A percentile compares a stretch with the other conserved stretches of the same genome.
These are phyloP conservation scores for Cucumis cinereus DNA, from an alignment of 306 rosid genomes.

Conservation along the genomic window DNA sequence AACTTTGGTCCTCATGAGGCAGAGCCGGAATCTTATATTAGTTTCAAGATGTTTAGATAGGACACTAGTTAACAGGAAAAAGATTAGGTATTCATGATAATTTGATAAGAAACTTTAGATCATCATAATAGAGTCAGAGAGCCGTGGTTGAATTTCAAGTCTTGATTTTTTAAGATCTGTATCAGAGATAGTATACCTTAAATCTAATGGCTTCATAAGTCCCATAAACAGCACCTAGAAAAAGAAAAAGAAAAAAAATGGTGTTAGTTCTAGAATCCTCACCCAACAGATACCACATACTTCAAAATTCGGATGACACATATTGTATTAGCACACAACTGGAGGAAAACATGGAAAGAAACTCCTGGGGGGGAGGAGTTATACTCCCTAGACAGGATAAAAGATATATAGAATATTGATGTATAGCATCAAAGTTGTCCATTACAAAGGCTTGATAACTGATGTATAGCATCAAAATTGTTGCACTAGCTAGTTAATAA, in stretches of 20 bases:
- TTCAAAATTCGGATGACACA: background rate
- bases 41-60: background rate
- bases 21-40: background rate
- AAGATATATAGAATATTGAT: background rate
- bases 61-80: background rate
- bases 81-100: background rate
- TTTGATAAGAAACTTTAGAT: background rate
- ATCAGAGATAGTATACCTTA: conserved; percentile 40
- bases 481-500: background rate
- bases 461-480: background rate
- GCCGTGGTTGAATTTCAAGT: background rate
- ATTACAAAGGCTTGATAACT: background rate
- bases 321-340: too few species aligned
- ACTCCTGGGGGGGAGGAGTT: background rate
- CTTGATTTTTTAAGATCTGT: background rate
- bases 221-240: conserved; percentile 77
- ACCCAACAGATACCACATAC: background rate
- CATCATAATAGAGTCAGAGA: background rate
- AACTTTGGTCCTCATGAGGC: background rate
- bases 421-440: background rate
- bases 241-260: background rate
- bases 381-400: background rate
- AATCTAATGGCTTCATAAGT: conserved; percentile 70
- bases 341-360: background rate
- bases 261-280: background rate